Evolutionary conservation across 768 basidiomycete species (phyloP).

Genomic region (Rhodosporidiobolus sp.): DNA sequence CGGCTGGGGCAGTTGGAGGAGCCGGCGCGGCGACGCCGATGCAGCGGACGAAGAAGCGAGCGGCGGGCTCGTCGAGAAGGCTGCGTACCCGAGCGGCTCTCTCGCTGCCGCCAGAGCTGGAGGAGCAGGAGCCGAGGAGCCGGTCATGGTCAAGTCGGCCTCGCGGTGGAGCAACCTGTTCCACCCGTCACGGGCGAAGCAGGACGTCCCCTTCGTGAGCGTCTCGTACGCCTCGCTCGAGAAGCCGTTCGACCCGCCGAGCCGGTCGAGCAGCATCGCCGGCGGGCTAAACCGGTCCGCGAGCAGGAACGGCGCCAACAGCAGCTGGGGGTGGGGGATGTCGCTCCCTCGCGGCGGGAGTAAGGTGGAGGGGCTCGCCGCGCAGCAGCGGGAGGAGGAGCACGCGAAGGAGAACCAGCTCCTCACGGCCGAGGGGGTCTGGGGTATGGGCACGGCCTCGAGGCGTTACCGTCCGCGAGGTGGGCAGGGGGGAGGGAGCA

Average conservation of each 20-base stretch:
- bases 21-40: neutral
- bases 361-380: neutral
- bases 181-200: neutral
- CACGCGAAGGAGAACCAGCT: neutral
- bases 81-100: neutral
- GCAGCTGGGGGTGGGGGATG: conserved; percentile 26
- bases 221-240: conserved; percentile 31
- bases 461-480: neutral
- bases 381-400: neutral
- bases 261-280: conserved; percentile 1
- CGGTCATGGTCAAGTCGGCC: conserved; percentile 1
- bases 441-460: neutral
- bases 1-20: neutral
- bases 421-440: neutral
- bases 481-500: neutral
- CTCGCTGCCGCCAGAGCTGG: conserved; percentile 3
- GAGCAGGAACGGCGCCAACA: neutral
- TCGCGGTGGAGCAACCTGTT: conserved; percentile 9
- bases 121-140: conserved; percentile 6
- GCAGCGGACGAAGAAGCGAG: conserved; percentile 10
- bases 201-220: conserved; percentile 18
- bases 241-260: conserved; percentile 28
- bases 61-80: conserved; percentile 18
- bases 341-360: neutral
- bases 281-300: neutral